These are phyloP conservation scores for Yamadazyma songkhlaensis DNA, from an alignment of 1,139 yeast genomes.

Conservation along the genomic window DNA sequence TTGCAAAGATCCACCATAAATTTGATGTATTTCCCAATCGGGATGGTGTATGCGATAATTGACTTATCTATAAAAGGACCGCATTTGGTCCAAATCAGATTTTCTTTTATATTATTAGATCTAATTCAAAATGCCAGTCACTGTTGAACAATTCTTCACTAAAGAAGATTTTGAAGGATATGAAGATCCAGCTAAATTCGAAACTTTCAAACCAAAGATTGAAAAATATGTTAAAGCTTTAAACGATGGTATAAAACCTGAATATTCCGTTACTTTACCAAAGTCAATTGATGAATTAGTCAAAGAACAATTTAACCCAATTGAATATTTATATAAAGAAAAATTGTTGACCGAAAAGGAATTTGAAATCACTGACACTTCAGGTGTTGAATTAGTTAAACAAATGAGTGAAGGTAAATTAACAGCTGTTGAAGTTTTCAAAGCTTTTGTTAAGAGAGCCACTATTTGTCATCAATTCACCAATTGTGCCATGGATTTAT, in stretches of 20 bases:
- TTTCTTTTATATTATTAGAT: background rate
- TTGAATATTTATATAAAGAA: constrained; percentile 40
- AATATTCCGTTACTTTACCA: constrained; percentile 42
- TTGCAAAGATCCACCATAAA: background rate
- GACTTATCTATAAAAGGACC: constrained; percentile 3
- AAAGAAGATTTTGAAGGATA: constrained; percentile 31
- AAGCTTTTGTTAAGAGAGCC: constrained; percentile 53
- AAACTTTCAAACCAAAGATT: constrained; percentile 47
- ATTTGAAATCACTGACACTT: constrained; percentile 44
- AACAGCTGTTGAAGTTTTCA: constrained; percentile 45
- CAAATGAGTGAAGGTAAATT: constrained; percentile 33
- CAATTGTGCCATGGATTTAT: constrained; percentile 33
- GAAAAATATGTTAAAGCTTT: constrained; percentile 46
- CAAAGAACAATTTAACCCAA: constrained; percentile 42
- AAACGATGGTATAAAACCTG: constrained; percentile 37
- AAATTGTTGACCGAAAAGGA: constrained; percentile 44
- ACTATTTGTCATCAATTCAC: constrained; percentile 35
- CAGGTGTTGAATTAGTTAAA: constrained; percentile 34
- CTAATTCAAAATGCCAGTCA: constrained; percentile 3
- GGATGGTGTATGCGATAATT: constrained; percentile 4
- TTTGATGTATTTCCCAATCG: constrained; percentile 1
- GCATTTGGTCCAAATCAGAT: background rate
- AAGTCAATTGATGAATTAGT: constrained; percentile 32
- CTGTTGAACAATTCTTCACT: constrained; percentile 25
- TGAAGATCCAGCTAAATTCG: constrained; percentile 36